Evolutionary conservation across 441 rosid species (phyloP).

Genomic region (Brassica hybrid): DNA sequence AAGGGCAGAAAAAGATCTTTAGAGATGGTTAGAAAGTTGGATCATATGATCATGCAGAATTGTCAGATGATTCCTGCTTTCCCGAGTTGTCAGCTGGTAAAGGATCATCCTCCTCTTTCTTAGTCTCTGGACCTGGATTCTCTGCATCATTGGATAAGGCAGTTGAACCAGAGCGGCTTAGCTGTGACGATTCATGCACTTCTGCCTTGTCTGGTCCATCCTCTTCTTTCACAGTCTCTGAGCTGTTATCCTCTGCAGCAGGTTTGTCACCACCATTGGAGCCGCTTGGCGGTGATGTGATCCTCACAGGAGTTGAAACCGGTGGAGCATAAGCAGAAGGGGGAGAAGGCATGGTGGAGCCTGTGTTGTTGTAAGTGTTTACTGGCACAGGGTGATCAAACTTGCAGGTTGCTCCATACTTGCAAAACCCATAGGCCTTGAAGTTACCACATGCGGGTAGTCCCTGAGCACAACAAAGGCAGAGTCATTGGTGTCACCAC

Average conservation of each 20-base stretch:
- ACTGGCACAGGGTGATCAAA: conserved; percentile 68
- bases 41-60: conserved; percentile 25
- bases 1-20: conserved; percentile 36
- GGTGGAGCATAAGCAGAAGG: conserved; percentile 47
- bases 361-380: too few relatives aligned
- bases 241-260: conserved; percentile 22
- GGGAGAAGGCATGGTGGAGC: conserved; percentile 46
- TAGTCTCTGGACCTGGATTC: conserved; percentile 16
- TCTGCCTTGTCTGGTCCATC: conserved; percentile 25
- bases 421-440: conserved; percentile 67
- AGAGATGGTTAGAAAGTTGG: conserved; percentile 20
- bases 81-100: conserved; percentile 23
- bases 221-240: conserved; percentile 32
- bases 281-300: conserved; percentile 40
- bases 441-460: conserved; percentile 70
- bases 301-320: conserved; percentile 49
- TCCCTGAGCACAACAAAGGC: conserved; percentile 55
- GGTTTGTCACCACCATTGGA: conserved; percentile 28
- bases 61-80: conserved; percentile 31
- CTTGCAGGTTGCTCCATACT: conserved; percentile 73
- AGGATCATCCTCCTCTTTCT: conserved; percentile 20
- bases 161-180: conserved; percentile 42
- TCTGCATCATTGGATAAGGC: conserved; percentile 27
- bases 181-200: conserved; percentile 35
- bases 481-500: too few relatives aligned